phyloP scores from a whole-genome alignment of 257 asterid species.

The Sherardia arvensis region DNA sequence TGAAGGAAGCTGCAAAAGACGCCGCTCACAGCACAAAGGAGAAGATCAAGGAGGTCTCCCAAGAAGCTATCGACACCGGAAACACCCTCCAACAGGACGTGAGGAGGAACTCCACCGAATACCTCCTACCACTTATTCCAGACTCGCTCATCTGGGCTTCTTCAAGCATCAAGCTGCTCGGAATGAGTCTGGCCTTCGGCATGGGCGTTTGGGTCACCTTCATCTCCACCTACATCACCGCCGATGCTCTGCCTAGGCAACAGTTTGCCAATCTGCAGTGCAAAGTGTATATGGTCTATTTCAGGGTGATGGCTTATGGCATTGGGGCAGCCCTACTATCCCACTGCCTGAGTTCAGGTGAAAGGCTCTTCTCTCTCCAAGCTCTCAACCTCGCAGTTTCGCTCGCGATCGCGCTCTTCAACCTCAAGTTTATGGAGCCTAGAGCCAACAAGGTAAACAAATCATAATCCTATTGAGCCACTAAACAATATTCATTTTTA shows the following conservation, averaged over 20 bases:
- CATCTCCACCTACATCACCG: slow-evolving; percentile 55
- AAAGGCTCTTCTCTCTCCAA: slow-evolving; percentile 11
- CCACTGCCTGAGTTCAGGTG: slow-evolving; percentile 32
- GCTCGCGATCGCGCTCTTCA: slow-evolving; percentile 35
- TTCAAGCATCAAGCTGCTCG: slow-evolving; percentile 36
- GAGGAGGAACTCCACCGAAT: slow-evolving; percentile 7
- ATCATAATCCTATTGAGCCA: too few relatives aligned
- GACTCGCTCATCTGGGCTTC: slow-evolving; percentile 14
- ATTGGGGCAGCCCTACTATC: slow-evolving; percentile 49
- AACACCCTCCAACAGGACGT: slow-evolving; percentile 13
- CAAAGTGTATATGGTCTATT: slow-evolving; percentile 65
- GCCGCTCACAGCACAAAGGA: slow-evolving; percentile 4
- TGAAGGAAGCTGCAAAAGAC: slow-evolving; percentile 18
- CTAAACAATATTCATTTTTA: background rate
- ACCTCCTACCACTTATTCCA: background rate
- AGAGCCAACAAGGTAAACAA: slow-evolving; percentile 73
- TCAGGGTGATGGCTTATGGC: slow-evolving; percentile 54
- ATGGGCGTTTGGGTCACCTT: slow-evolving; percentile 69
- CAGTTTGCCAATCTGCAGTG: slow-evolving; percentile 71
- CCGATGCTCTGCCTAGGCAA: slow-evolving; percentile 51
- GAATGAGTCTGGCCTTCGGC: slow-evolving; percentile 58
- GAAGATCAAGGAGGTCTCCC: background rate
- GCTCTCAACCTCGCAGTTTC: slow-evolving; percentile 37
- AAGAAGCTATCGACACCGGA: slow-evolving; percentile 9
- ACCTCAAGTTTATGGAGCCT: slow-evolving; percentile 56